Base-by-base conservation (phyloP, 1,284 basidiomycete species). In the Macrocystidia cucumis region DNA sequence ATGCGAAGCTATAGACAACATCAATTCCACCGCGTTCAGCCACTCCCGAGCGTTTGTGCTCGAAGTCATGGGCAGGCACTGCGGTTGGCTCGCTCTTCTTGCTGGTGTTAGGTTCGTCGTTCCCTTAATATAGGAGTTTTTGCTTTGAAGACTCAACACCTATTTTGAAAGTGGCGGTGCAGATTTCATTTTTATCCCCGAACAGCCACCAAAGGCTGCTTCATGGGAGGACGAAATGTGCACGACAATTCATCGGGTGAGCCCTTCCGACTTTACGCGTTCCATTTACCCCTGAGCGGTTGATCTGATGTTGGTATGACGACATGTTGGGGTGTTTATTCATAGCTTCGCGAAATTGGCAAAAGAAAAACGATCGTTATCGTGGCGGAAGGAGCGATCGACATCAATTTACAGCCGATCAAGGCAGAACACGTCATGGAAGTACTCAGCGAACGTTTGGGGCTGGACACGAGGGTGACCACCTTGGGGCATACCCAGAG, bases 341-440 rank as follows among this genome's bases (percentile, higher is more conserved):
- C n/a, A n/a, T 47, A 95, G 87, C 93, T 98, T 59, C 85, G 95
- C 43, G 70, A 78, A 44, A 65, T 88, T 21, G 95, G 96, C 26
- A 98, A 99, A 65, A 81, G 95, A 51, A 98, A 96, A 67, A 96
- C 91, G 1, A 96, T 99, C 47, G 91, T 99, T 42, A 96, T 99
- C 45, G 83, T 98, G 24, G 95, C 96, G 2, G 95, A 98, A 55
- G 96, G 95, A 17, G 95, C 95, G 8, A 78, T 88, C 38, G 95
- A 98, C 57, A 65, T 70, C 36, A 70, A 90, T 45, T 73, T 98
- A 34, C 81, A 96, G 31, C 91, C 90, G 13, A 98, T 99, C 60
- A 83, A 74, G 36, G 78, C 91, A 4, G 88, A 91, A 27, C 78
- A 91, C 51, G 82, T 99, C 60, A 97, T 92, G 62, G 71, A 90